These are phyloP conservation scores for Uncinocarpus reesii DNA, from an alignment of 2,329 filamentous ascomycete genomes.

Conservation along the genomic window DNA sequence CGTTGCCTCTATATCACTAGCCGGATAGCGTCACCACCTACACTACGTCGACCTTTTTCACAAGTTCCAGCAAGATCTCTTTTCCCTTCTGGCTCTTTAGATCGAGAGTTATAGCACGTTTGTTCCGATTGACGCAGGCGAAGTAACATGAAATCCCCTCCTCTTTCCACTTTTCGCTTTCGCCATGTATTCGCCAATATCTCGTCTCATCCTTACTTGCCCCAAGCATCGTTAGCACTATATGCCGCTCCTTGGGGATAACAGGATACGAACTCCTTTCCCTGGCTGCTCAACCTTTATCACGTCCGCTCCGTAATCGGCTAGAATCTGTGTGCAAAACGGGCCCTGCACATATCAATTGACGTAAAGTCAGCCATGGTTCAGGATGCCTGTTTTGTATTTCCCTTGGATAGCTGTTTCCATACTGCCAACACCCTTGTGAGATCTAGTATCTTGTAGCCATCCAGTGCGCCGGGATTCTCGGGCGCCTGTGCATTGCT, in stretches of 20 bases:
- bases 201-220: neutral
- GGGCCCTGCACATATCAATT: neutral
- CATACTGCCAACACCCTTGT: slow-evolving; percentile 1
- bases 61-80: neutral
- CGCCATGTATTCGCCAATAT: slow-evolving; percentile 1
- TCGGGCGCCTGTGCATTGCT: neutral
- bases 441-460: neutral
- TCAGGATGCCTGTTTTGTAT: neutral
- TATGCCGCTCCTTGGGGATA: too few relatives aligned
- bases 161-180: slow-evolving; percentile 1
- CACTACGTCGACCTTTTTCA: neutral
- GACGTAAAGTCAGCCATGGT: neutral
- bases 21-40: neutral
- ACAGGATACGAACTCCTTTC: neutral
- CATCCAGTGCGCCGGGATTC: neutral
- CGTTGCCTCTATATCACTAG: neutral
- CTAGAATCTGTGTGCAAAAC: neutral
- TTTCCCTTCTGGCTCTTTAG: neutral
- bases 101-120: neutral
- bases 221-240: neutral
- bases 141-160: slow-evolving; percentile 1
- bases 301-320: neutral
- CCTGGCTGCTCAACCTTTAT: slow-evolving; percentile 1
- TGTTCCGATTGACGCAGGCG: neutral
- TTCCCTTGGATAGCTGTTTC: neutral